phyloP scores from a whole-genome alignment of 148 eudicot species.

The Nepenthes gracilis region DNA sequence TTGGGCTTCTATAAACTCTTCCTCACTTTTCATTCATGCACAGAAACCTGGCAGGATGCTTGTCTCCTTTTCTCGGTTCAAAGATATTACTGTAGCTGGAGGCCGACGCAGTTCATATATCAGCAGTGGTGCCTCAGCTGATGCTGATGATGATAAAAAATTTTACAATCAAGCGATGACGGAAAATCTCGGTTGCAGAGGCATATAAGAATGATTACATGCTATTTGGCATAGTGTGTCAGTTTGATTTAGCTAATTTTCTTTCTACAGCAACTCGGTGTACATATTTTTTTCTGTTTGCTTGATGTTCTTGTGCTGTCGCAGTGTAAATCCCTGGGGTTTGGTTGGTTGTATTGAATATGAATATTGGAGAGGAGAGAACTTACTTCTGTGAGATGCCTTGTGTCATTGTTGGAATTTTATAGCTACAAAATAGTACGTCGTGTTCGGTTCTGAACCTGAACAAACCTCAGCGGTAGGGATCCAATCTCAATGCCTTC shows the following conservation, averaged over 20 bases:
- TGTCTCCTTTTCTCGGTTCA: constrained; percentile 17
- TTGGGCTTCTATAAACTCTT: neutral
- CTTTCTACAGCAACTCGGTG: constrained; percentile 3
- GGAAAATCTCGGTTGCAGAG: neutral
- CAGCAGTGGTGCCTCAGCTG: constrained; percentile 18
- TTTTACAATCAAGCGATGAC: neutral
- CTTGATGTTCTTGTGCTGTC: constrained; percentile 9
- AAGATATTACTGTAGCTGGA: constrained; percentile 23
- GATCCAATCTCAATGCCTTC: too few species aligned
- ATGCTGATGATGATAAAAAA: constrained; percentile 11
- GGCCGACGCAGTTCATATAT: constrained; percentile 21
- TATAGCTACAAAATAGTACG: too few species aligned
- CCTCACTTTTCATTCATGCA: neutral
- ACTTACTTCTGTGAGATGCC: too few species aligned
- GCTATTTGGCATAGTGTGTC: neutral
- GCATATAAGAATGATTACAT: neutral
- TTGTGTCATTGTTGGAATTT: too few species aligned
- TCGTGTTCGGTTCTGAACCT: too few species aligned
- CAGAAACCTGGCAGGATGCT: constrained; percentile 23
- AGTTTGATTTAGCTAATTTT: constrained; percentile 7
- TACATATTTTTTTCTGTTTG: constrained; percentile 6
- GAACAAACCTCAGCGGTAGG: too few species aligned
- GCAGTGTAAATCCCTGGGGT: constrained; percentile 7
- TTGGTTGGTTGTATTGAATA: constrained; percentile 1
- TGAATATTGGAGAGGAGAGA: neutral